Conservation (phyloP, 2,329 filamentous ascomycete species). For the Rugonectria rugulosa region DNA sequence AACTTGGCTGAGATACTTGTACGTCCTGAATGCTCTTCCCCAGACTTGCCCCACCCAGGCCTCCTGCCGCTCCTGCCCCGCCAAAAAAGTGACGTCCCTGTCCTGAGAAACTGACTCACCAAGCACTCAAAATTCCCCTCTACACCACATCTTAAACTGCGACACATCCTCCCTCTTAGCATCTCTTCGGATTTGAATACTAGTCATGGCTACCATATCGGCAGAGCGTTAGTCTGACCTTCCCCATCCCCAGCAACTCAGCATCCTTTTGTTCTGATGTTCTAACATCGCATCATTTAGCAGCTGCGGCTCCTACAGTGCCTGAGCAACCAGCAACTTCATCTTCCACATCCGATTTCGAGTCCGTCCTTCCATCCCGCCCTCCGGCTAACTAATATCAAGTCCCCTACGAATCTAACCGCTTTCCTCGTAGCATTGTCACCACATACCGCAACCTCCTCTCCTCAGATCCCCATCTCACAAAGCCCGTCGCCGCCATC, state of each 20-base stretch:
- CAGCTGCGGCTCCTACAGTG: conserved; percentile 22
- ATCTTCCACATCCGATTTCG: conserved; percentile 34
- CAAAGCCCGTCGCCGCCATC: conserved; percentile 95
- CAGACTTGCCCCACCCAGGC: background rate
- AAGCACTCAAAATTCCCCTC: conserved; percentile 32
- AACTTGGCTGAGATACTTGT: too few species aligned
- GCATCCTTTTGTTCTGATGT: too few species aligned
- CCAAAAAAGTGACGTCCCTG: conserved; percentile 25
- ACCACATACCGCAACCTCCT: conserved; percentile 63
- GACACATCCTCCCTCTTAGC: conserved; percentile 29
- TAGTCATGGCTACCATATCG: conserved; percentile 31
- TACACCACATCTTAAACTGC: conserved; percentile 22
- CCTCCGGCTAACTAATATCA: background rate
- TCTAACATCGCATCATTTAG: too few species aligned
- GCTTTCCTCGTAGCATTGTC: conserved; percentile 56
- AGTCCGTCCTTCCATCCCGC: conserved; percentile 29
- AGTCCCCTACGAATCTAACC: too few species aligned
- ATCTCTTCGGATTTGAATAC: background rate
- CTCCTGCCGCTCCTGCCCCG: conserved; percentile 25
- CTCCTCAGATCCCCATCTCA: conserved; percentile 78
- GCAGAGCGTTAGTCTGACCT: conserved; percentile 20
- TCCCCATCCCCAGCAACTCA: too few species aligned
- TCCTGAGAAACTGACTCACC: conserved; percentile 32
- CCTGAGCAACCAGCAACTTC: conserved; percentile 31
- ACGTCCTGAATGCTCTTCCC: too few species aligned